Base-by-base conservation (phyloP, 306 rosid species). In the Vigna radiata region DNA sequence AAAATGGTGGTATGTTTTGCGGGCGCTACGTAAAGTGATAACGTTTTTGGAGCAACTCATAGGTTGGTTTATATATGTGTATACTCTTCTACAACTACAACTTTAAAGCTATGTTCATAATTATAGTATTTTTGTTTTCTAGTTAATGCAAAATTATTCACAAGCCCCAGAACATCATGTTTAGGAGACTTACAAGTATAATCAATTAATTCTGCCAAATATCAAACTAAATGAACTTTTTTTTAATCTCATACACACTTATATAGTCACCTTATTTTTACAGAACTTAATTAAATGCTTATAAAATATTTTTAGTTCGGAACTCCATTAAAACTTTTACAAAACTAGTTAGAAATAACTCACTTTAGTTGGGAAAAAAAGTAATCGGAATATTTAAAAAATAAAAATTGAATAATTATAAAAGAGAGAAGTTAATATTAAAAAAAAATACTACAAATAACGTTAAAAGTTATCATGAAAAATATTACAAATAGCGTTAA, bases 11-110 rank as follows among this genome's bases (percentile, higher is more conserved):
- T 37, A 13, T 66, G 7, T 15, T n/a, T 43, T 15, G 25, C 12
- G 21, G 29, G 49, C n/a, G 15, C 14, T 36, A 7, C 16, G 17
- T 64, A 0, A 39, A 39, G 50, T 65, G 6, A 10, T 65, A 39
- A 19, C 27, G 31, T 65, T 64, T 9, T 23, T 4, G 29, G 70
- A 64, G 31, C 27, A 63, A 63, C 48, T 36, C 18, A n/a, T 23
- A 63, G 7, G 16, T 17, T 3, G 49, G 70, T 66, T 37, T 65
- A 29, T 5, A 11, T 39, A 41, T 41, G 29, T 67, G 72, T 67
- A 44, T 67, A 67, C 72, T 67, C 53, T 19, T 66, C 71, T 66
- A 19, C 17, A 9, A 41, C 12, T 52, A 66, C 5, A 33, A 46
- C 41, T 15, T 67, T 46, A 23, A 68, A 69, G 74, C 10, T 48